Evolutionary conservation across 1,139 yeast species (phyloP), one percentile per base, ranked within the genome.

Genomic region (Lodderomyces jiufengensis): DNA sequence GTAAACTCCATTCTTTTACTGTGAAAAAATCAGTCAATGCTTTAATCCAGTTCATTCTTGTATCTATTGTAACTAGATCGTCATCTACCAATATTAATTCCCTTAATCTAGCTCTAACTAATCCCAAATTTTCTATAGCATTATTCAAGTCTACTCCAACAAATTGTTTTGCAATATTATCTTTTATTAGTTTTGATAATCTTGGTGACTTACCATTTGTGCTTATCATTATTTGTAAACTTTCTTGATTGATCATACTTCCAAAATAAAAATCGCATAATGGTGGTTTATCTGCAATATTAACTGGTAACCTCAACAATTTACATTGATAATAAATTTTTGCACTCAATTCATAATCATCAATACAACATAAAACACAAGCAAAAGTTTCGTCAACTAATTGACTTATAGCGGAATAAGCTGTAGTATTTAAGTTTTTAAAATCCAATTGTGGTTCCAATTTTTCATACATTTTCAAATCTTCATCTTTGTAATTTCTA

Each of bases 221-320:
- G 24, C 87, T 78, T 8, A 86, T 82, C 88, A 86, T 82, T 24
- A 86, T 73, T 52, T 84, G 95, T 34, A 86, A 62, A 18, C 80
- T 78, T n/a, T 88, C 95, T 43, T 76, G 77, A 50, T 84, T 73
- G 52, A 78, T 79, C 69, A 83, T 80, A 20, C 90, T 77, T 1
- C 95, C 95, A 57, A 85, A 86, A 61, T 84, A 86, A 55, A 84
- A 86, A 55, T 86, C 95, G 61, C 95, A 86, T 43, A 80, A 62
- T 11, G 76, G 74, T 2, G 95, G 95, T 44, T 84, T 84, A 55
- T 86, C 95, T 2, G 95, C 95, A 29, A 85, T 82, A 54, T 86
- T 86, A 24, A 84, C 88, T 12, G 86, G 85, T 35, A 85, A 57
- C 11, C 78, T 61, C 9, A 66, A 51, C 30, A 56, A 51, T 43